phyloP scores from a whole-genome alignment of 1,284 basidiomycete species.

The Afroboletus lepidellus region DNA sequence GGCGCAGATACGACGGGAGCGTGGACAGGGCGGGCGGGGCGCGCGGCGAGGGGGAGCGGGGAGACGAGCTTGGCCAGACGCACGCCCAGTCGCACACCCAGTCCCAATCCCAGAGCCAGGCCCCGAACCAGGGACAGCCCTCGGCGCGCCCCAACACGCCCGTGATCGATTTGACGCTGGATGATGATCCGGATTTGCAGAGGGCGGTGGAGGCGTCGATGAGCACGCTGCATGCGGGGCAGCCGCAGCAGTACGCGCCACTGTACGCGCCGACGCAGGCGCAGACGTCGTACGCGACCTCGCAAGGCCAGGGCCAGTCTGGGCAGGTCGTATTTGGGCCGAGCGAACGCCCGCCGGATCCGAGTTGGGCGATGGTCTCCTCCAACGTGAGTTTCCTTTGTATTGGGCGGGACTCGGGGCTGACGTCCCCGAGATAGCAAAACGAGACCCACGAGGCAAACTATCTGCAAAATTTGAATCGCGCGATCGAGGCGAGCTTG shows the following conservation, averaged over 20 bases:
- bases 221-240: slow-evolving; percentile 29
- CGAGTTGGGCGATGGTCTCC: slow-evolving; percentile 66
- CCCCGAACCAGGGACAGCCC: too few species aligned
- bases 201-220: slow-evolving; percentile 56
- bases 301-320: slow-evolving; percentile 21
- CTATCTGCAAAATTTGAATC: slow-evolving; percentile 58
- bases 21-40: slow-evolving; percentile 61
- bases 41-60: slow-evolving; percentile 53
- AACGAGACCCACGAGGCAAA: slow-evolving; percentile 37
- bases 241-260: slow-evolving; percentile 18
- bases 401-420: background rate
- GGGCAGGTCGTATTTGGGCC: slow-evolving; percentile 49
- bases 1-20: slow-evolving; percentile 56
- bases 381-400: slow-evolving; percentile 48
- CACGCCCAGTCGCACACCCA: too few species aligned
- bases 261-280: slow-evolving; percentile 10
- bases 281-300: slow-evolving; percentile 9
- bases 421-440: slow-evolving; percentile 22
- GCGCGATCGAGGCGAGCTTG: slow-evolving; percentile 66
- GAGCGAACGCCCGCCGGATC: slow-evolving; percentile 57
- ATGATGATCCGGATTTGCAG: slow-evolving; percentile 51
- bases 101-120: slow-evolving; percentile 14
- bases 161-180: slow-evolving; percentile 56
- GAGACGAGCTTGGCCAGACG: slow-evolving; percentile 24
- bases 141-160: slow-evolving; percentile 35